These are phyloP conservation scores for Neurospora sp. DNA, from an alignment of 495 filamentous ascomycete genomes.

Conservation along the genomic window DNA sequence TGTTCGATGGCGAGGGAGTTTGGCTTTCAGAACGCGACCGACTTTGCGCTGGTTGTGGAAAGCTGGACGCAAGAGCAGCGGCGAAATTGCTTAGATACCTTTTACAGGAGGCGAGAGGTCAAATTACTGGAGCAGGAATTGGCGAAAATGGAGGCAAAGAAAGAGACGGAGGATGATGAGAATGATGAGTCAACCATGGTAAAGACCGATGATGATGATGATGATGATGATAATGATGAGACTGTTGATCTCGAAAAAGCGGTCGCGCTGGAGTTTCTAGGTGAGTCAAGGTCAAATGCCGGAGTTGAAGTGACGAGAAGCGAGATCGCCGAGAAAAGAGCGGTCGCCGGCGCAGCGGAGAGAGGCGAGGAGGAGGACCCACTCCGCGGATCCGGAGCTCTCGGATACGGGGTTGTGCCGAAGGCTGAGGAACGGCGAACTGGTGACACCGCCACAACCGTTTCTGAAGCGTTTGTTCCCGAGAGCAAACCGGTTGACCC, in stretches of 20 bases:
- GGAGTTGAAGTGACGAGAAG: background rate
- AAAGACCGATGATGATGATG: background rate
- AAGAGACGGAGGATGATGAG: constrained; percentile 1
- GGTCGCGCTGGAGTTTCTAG: background rate
- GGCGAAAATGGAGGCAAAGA: constrained; percentile 6
- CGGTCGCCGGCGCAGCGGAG: background rate
- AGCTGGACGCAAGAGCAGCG: constrained; percentile 83
- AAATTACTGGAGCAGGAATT: constrained; percentile 21
- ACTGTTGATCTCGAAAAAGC: background rate
- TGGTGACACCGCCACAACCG: background rate
- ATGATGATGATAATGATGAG: background rate
- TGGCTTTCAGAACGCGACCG: constrained; percentile 64
- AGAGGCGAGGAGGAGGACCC: background rate
- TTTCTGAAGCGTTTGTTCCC: background rate
- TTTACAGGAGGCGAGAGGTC: constrained; percentile 51
- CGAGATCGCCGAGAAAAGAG: constrained; percentile 1
- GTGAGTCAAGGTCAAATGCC: background rate
- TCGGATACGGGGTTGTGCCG: background rate
- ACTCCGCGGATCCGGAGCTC: background rate
- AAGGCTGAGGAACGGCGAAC: background rate
- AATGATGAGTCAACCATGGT: background rate
- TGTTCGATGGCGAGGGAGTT: constrained; percentile 77
- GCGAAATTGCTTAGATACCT: constrained; percentile 66
- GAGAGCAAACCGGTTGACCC: background rate
- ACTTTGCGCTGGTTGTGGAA: constrained; percentile 92